These are phyloP conservation scores for Diaporthe eres DNA, from an alignment of 2,329 filamentous ascomycete species.

Conservation along the genomic window DNA sequence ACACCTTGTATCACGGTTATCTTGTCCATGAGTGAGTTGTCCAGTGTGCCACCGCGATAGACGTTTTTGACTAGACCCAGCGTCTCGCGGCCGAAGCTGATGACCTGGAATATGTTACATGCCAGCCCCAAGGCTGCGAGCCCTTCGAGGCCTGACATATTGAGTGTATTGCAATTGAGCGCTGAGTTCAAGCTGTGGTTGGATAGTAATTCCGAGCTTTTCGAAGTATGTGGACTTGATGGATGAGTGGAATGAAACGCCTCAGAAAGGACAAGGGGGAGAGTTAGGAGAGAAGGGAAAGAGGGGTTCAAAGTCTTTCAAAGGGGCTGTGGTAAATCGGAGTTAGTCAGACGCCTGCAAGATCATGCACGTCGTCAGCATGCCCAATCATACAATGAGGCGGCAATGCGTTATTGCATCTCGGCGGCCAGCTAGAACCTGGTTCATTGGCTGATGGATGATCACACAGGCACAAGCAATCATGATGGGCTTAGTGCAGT, in stretches of 20 bases:
- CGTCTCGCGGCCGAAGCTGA: constrained; percentile 15
- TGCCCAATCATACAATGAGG: no score
- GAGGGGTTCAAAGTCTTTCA: neutral
- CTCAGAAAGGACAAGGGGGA: neutral
- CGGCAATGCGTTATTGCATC: neutral
- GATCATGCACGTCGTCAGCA: neutral
- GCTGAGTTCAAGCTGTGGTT: neutral
- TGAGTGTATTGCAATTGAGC: neutral
- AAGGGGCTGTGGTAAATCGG: neutral
- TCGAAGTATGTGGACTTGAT: neutral
- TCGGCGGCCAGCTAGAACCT: neutral
- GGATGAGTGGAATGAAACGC: neutral
- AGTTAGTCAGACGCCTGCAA: neutral
- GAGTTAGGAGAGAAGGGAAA: neutral
- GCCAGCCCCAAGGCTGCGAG: neutral
- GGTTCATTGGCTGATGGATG: no score
- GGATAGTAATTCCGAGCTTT: neutral
- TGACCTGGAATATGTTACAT: neutral
- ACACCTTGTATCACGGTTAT: neutral
- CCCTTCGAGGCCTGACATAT: neutral
- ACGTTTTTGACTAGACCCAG: neutral
- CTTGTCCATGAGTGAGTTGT: neutral
- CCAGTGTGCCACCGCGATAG: neutral
- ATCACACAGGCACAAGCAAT: neutral
- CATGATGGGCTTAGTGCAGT: neutral